Percentiles rank a stretch among this genome's conserved stretches.
phyloP scores from a whole-genome alignment of 495 filamentous ascomycete genomes.

The Aspergillus cavernicola region DNA sequence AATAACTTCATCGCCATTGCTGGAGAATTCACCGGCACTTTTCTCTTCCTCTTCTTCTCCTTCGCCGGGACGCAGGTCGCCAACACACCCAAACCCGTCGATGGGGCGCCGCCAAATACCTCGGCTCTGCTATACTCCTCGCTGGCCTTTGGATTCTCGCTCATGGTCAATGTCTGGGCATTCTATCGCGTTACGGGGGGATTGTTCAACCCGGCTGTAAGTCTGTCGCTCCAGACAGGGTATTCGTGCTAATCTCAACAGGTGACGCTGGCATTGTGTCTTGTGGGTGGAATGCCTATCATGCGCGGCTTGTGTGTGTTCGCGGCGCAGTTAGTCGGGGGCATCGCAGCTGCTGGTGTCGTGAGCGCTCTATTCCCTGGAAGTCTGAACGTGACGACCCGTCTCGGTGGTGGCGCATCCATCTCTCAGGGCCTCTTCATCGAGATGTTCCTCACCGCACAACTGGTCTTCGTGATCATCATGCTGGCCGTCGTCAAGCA shows the following conservation, averaged over 20 bases:
- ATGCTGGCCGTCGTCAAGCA: constrained; percentile 84
- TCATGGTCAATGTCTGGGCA: constrained; percentile 79
- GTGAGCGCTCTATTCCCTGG: constrained; percentile 62
- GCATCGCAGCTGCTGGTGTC: constrained; percentile 59
- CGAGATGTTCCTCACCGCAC: constrained; percentile 75
- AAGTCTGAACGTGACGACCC: constrained; percentile 56
- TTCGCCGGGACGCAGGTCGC: constrained; percentile 76
- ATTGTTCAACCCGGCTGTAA: constrained; percentile 73
- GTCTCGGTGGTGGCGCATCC: constrained; percentile 52
- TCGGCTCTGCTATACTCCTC: constrained; percentile 64
- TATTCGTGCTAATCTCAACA: constrained; percentile 10
- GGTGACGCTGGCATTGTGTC: constrained; percentile 56
- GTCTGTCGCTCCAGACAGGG: not conserved
- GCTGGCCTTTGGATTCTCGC: constrained; percentile 67
- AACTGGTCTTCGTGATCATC: constrained; percentile 75
- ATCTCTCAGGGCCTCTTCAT: constrained; percentile 69
- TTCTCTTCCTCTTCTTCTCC: constrained; percentile 78
- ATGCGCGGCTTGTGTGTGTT: constrained; percentile 49
- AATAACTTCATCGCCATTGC: constrained; percentile 56
- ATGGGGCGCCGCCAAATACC: constrained; percentile 36
- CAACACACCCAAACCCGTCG: constrained; percentile 43
- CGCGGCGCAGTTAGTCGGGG: constrained; percentile 53
- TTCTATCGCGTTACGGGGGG: constrained; percentile 16
- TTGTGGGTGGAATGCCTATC: constrained; percentile 53
- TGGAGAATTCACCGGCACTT: constrained; percentile 77